phyloP scores from a whole-genome alignment of 495 filamentous ascomycete species.

The Amniculicola lignicola region DNA sequence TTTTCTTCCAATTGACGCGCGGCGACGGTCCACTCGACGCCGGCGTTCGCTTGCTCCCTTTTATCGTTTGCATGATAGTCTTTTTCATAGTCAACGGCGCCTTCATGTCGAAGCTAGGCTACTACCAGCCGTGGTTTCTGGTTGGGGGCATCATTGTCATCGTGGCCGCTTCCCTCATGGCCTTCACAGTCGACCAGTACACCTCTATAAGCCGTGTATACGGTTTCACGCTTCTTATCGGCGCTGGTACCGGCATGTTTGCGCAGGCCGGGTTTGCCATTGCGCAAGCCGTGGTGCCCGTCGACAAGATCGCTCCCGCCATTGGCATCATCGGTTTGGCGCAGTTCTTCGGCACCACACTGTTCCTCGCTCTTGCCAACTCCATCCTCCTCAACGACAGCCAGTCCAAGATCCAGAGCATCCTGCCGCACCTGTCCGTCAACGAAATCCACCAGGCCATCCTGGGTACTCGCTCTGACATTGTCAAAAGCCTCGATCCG shows the following conservation, averaged over 20 bases:
- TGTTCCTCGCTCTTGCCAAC: conserved; percentile 1
- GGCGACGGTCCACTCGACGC: conserved; percentile 49
- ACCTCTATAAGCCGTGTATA: conserved; percentile 49
- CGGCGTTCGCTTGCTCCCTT: conserved; percentile 59
- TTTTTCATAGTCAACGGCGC: conserved; percentile 50
- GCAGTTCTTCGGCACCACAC: conserved; percentile 53
- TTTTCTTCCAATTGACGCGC: conserved; percentile 54
- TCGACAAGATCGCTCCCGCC: conserved; percentile 1
- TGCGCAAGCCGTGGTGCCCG: conserved; percentile 47
- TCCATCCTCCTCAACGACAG: background rate
- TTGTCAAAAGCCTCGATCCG: conserved; percentile 43
- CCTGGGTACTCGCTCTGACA: conserved; percentile 45
- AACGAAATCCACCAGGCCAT: conserved; percentile 43
- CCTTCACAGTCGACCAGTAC: conserved; percentile 43
- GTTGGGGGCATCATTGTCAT: conserved; percentile 49
- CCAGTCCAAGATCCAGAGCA: background rate
- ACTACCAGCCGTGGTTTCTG: conserved; percentile 61
- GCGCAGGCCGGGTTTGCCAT: conserved; percentile 55
- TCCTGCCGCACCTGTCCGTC: conserved; percentile 3
- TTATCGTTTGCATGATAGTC: conserved; percentile 38
- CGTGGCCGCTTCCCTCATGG: conserved; percentile 52
- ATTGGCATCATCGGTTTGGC: conserved; percentile 54
- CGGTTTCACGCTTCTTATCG: conserved; percentile 53
- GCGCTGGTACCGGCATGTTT: conserved; percentile 53
- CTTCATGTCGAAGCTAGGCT: conserved; percentile 49